Evolutionary conservation across 176 grass and related monocot genomes (phyloP).

Genomic region (Paspalum vaginatum): DNA sequence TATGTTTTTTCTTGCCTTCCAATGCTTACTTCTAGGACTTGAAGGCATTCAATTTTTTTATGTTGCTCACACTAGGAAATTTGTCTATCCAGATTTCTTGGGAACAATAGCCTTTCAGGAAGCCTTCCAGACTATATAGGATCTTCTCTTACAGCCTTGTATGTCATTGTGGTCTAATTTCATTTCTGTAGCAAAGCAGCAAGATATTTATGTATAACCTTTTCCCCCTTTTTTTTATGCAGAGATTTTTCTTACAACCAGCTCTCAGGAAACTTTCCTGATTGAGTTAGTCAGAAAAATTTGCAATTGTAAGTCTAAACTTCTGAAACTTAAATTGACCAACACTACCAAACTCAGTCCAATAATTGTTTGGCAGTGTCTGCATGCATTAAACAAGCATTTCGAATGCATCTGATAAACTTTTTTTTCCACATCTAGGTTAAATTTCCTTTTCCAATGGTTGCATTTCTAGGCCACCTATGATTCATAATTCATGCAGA

Average conservation of each 20-base stretch:
- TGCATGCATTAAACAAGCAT: no score
- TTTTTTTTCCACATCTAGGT: no score
- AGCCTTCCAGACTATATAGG: conserved; percentile 62
- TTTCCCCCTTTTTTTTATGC: conserved; percentile 1
- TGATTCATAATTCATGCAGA: no score
- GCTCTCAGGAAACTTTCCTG: conserved; percentile 70
- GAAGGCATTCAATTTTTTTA: background rate
- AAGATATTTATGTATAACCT: background rate
- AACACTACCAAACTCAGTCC: background rate
- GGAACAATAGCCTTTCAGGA: conserved; percentile 82
- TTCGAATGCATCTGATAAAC: no score
- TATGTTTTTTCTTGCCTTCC: conserved; percentile 38
- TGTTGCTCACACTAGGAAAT: conserved; percentile 1
- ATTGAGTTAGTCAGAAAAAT: conserved; percentile 55
- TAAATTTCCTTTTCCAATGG: no score
- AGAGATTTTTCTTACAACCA: conserved; percentile 97
- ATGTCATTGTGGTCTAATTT: conserved; percentile 21
- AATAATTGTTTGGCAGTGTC: background rate
- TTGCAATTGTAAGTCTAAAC: conserved; percentile 63
- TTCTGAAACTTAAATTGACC: conserved; percentile 1
- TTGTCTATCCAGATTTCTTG: conserved; percentile 64
- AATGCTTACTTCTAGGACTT: background rate
- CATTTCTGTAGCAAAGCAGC: background rate
- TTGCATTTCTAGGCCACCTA: no score
- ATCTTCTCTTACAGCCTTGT: conserved; percentile 51